Conservation (phyloP, 352 stramenopile genomes). For the Phytophthora boehmeriae region DNA sequence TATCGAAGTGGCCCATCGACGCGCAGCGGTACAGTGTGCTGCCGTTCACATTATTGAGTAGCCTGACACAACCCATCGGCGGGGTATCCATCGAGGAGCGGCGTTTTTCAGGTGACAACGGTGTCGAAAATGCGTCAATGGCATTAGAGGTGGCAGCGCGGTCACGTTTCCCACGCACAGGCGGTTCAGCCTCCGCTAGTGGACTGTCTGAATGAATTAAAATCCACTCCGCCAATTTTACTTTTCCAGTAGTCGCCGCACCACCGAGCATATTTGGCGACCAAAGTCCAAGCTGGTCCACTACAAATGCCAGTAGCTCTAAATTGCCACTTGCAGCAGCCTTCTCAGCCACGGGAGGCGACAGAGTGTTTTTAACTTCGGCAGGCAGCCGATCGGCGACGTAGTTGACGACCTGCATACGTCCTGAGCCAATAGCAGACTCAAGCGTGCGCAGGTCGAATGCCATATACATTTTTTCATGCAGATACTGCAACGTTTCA, state of each 20-base stretch:
- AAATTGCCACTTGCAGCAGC: slow-evolving; percentile 37
- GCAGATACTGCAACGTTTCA: slow-evolving; percentile 40
- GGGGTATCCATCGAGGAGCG: slow-evolving; percentile 27
- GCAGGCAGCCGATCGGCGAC: slow-evolving; percentile 23
- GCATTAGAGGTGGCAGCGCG: slow-evolving; percentile 25
- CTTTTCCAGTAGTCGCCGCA: slow-evolving; percentile 33
- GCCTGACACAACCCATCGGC: slow-evolving; percentile 13
- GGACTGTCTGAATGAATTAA: slow-evolving; percentile 12
- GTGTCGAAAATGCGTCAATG: slow-evolving; percentile 14
- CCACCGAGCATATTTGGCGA: slow-evolving; percentile 32
- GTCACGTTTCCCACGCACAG: slow-evolving; percentile 17
- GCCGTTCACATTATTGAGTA: slow-evolving; percentile 29
- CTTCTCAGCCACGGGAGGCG: slow-evolving; percentile 20
- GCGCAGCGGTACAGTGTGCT: slow-evolving; percentile 32
- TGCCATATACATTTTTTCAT: slow-evolving; percentile 31
- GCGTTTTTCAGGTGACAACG: slow-evolving; percentile 19
- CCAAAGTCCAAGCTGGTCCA: slow-evolving; percentile 34
- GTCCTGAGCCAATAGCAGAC: slow-evolving; percentile 36
- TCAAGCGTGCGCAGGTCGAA: slow-evolving; percentile 39
- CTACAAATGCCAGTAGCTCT: slow-evolving; percentile 34
- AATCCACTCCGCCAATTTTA: slow-evolving; percentile 42
- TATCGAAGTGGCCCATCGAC: slow-evolving; percentile 16
- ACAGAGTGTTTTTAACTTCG: slow-evolving; percentile 20
- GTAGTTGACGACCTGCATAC: slow-evolving; percentile 41
- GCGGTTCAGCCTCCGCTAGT: slow-evolving; percentile 8